Conservation (phyloP, 306 rosid species). For the Cucumis melo region DNA sequence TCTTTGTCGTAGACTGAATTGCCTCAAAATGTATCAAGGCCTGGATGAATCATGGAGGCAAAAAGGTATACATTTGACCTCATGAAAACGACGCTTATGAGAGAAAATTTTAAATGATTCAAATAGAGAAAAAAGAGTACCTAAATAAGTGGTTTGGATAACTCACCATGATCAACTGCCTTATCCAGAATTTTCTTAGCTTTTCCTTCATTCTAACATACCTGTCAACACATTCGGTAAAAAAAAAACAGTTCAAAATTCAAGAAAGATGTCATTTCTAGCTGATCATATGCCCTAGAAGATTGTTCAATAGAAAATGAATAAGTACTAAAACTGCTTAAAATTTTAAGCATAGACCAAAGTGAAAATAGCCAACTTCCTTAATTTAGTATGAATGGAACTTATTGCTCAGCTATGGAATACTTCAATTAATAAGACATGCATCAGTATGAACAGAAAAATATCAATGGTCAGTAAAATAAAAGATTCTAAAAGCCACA, state of each 20-base stretch:
- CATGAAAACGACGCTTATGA: neutral
- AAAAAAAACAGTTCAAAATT: conserved; percentile 3
- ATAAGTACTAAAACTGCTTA: neutral
- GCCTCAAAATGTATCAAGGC: conserved; percentile 88
- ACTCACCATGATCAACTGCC: conserved; percentile 62
- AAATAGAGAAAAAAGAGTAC: conserved; percentile 22
- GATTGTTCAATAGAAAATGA: neutral
- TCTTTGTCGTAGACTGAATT: conserved; percentile 57
- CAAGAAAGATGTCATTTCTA: neutral
- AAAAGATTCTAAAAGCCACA: too few species aligned
- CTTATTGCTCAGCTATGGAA: neutral
- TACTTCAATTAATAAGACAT: neutral
- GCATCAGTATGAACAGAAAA: neutral
- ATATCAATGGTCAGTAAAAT: neutral
- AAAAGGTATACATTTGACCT: neutral
- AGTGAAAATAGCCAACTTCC: neutral
- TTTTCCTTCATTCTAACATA: conserved; percentile 59
- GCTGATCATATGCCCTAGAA: neutral
- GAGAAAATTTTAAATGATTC: neutral
- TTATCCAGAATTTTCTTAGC: conserved; percentile 64
- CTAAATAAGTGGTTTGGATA: conserved; percentile 73
- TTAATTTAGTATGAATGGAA: neutral
- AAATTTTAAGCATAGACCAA: neutral
- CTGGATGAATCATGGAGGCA: conserved; percentile 29
- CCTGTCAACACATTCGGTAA: conserved; percentile 30